Evolutionary conservation across 164 flowering plant genomes (phyloP), one percentile per base, ranked within the genome.

Genomic region (Buxus sempervirens): DNA sequence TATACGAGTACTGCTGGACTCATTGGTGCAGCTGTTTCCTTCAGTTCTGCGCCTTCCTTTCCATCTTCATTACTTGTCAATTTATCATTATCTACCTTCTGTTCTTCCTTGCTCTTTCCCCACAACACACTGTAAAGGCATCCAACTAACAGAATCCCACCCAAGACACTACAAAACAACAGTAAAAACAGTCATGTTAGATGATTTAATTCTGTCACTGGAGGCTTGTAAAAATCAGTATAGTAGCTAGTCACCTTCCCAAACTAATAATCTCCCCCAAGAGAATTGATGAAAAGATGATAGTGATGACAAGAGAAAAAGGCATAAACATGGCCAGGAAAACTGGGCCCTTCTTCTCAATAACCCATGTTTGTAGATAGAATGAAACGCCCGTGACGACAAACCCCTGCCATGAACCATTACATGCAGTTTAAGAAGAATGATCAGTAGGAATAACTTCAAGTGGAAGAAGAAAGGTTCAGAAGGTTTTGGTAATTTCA

Each of bases 341-440:
- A 9, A 88, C 93, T 24, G 93, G 90, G 8, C 90, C 93, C 58
- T 77, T 88, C 78, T 80, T 83, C 75, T 84, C 90, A 20, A 88
- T 71, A 1, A 85, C 85, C 84, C 86, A 85, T 60, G 88, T 66
- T 82, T 88, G 93, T 25, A 86, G 69, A 68, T 83, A 88, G 64
- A 72, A 88, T 56, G 89, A 61, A 0, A 79, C 64, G 0, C 86
- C 93, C 0, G 85, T 88, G 73, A 88, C 90, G 51, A 85, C 73
- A 25, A 86, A 42, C 56, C 86, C 93, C 93, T 88, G 79, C 83
- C 85, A 20, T 18, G 22, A 53, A 53, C 19, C 55, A 16, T 19
- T 16, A 49, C 45, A 5, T 5, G 51, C 51, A 1, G 12, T 4
- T 45, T 26, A 48, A 26, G 49, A 36, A 65, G 16, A 54, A 0